Evolutionary conservation across 2,329 filamentous ascomycete genomes (phyloP), one percentile per base, ranked within the genome.

Genomic region (Torrubiella hemipterigena): DNA sequence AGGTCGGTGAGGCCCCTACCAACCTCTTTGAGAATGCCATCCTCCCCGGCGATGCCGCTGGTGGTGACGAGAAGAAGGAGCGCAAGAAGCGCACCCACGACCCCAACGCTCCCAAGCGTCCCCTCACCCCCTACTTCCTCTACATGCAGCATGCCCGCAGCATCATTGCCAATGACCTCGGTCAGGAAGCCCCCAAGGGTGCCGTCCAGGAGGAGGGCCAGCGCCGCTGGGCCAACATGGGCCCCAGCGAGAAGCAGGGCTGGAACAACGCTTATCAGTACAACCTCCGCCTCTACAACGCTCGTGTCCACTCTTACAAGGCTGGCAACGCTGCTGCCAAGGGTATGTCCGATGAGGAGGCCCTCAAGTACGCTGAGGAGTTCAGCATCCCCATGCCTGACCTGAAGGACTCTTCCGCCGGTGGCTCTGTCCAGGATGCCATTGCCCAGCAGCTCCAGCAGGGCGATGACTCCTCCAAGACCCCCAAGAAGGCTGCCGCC

Each of bases 91-190:
- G 78, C 38, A 77, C 76, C 25, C 77, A 82, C 49, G 89, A 96
- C 54, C 87, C 87, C 44, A 93, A 94, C 55, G 87, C 87, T 6
- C 89, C 89, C 37, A 96, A 95, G 73, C 77, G 87, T 30, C 87
- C 89, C 7, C 59, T 95, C 50, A 96, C 89, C 6, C 86, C 89
- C 3, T 95, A 93, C 65, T 94, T 96, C 66, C 65, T 95, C 38
- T 96, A 86, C 65, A 85, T 93, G 68, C 81, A 93, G 55, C 79
- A 81, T 41, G 85, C 85, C 41, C 81, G 91, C 30, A 72, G 77
- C 31, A 79, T 83, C 51, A 91, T 96, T 44, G 79, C 82, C 35
- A 68, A 66, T 20, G 85, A 93, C 45, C 69, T 93, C 9, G 82
- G 81, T 15, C 52, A 73, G n/a, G 69, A 75, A 37, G 76, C 78